A percentile compares a stretch with the other conserved stretches of the same genome.
Evolutionary conservation across 305 asterid genomes (phyloP).

Genomic region (Fraxinus greggii): DNA sequence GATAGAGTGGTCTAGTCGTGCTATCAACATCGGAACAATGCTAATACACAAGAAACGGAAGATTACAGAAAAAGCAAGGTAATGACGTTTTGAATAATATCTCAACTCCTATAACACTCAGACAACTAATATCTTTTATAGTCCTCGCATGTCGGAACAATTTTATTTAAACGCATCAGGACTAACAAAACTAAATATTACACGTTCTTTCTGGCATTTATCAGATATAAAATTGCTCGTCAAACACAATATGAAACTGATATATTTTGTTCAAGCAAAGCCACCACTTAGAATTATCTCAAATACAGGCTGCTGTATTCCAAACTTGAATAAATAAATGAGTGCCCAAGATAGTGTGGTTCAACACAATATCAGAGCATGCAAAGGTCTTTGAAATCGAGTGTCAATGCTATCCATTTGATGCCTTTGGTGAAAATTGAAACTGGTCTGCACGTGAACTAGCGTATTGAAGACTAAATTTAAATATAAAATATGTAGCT

Average conservation of each 20-base stretch:
- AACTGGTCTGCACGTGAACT: not conserved
- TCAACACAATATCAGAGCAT: not conserved
- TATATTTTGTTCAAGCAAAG: not conserved
- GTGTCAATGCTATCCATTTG: not conserved
- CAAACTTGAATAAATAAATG: not conserved
- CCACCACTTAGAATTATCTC: not conserved
- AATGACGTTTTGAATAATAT: constrained; percentile 1
- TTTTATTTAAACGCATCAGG: not conserved
- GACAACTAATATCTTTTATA: not conserved
- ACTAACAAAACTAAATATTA: not conserved
- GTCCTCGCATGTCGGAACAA: not conserved
- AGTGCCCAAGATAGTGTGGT: not conserved
- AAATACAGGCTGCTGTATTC: not conserved
- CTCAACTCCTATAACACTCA: not conserved
- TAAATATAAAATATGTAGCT: not conserved
- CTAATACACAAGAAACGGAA: constrained; percentile 36
- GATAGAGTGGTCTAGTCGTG: constrained; percentile 72
- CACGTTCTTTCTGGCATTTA: not conserved
- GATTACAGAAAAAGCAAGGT: not conserved
- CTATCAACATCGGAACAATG: constrained; percentile 86
- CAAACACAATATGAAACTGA: not conserved
- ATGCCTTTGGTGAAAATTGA: not conserved
- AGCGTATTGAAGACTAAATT: not conserved
- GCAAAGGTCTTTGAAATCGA: not conserved
- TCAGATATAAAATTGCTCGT: not conserved